Evolutionary conservation across 148 eudicot genomes (phyloP).

Genomic region (Heliamphora exappendiculata): DNA sequence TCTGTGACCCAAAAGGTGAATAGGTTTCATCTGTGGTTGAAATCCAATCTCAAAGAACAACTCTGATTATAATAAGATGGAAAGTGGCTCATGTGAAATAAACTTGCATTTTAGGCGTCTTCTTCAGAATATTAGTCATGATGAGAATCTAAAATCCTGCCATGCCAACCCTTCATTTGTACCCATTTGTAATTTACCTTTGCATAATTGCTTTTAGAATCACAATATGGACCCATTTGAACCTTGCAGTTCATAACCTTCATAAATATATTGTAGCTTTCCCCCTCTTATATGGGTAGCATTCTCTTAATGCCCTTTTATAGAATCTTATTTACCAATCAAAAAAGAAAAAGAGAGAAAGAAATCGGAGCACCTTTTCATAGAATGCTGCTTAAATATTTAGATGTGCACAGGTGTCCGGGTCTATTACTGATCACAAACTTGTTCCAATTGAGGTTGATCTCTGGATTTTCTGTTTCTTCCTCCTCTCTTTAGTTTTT

Average conservation of each 20-base stretch:
- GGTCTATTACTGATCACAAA: not conserved
- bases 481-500: not conserved
- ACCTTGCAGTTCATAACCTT: not conserved
- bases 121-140: conserved; percentile 3
- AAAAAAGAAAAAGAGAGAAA: no score
- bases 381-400: not conserved
- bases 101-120: conserved; percentile 2
- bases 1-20: not conserved
- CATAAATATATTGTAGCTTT: not conserved
- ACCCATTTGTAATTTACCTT: not conserved
- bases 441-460: not conserved
- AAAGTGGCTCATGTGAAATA: not conserved
- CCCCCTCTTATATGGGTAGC: no score
- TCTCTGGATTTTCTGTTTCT: not conserved
- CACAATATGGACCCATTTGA: not conserved
- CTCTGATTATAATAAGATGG: not conserved
- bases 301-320: no score
- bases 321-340: no score
- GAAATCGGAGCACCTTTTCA: not conserved
- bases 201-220: not conserved
- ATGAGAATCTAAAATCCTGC: not conserved
- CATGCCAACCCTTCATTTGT: not conserved
- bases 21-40: not conserved
- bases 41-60: not conserved
- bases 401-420: not conserved